Percentiles rank a stretch among this genome's conserved stretches.
Evolutionary conservation across 768 basidiomycete genomes (phyloP).

Genomic region (Suillus lakei): DNA sequence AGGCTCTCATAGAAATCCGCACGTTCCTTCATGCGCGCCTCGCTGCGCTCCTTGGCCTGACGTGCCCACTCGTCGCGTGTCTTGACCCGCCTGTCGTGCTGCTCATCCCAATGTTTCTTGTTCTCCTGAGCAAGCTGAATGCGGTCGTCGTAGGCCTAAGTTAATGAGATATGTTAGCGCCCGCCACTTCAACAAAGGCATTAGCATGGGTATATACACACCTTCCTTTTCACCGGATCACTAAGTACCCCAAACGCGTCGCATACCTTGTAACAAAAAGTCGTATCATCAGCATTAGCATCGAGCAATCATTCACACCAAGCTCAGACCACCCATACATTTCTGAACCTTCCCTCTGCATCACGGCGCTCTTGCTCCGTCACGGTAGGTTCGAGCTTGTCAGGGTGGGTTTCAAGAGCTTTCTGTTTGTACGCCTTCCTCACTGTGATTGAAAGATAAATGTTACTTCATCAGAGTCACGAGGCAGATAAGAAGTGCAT

Average conservation of each 20-base stretch:
- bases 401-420: slow-evolving; percentile 75
- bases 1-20: slow-evolving; percentile 41
- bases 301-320: slow-evolving; percentile 13
- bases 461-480: slow-evolving; percentile 6
- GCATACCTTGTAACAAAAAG: slow-evolving; percentile 50
- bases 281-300: slow-evolving; percentile 22
- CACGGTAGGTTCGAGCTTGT: slow-evolving; percentile 63
- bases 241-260: slow-evolving; percentile 66
- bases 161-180: neutral
- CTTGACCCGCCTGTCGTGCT: slow-evolving; percentile 46
- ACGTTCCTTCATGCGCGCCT: slow-evolving; percentile 53
- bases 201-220: slow-evolving; percentile 28
- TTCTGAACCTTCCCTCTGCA: slow-evolving; percentile 63
- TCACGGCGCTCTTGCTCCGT: slow-evolving; percentile 53
- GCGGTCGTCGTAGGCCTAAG: slow-evolving; percentile 53
- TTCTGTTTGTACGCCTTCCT: slow-evolving; percentile 70
- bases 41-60: slow-evolving; percentile 51
- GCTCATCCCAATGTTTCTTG: slow-evolving; percentile 37
- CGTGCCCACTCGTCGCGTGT: slow-evolving; percentile 62
- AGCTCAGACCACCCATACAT: slow-evolving; percentile 46
- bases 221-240: slow-evolving; percentile 59
- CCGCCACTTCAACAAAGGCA: neutral
- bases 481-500: slow-evolving; percentile 20
- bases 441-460: slow-evolving; percentile 42
- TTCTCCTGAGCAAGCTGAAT: slow-evolving; percentile 34